Conservation (phyloP, 2,329 filamentous ascomycete species). For the Zasmidium citrigriseum region DNA sequence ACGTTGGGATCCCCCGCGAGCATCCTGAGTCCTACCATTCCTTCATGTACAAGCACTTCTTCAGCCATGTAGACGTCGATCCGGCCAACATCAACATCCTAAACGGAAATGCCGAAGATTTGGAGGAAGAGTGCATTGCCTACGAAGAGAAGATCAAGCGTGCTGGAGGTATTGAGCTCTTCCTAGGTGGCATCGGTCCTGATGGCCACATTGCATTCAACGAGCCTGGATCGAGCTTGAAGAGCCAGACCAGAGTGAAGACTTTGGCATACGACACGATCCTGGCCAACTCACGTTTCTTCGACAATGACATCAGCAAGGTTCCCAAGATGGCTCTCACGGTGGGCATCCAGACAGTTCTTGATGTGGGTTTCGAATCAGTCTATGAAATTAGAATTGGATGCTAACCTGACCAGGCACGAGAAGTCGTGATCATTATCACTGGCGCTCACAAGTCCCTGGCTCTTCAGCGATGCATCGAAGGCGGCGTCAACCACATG, state of each 20-base stretch:
- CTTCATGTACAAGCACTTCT: constrained; percentile 93
- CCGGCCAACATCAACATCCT: constrained; percentile 83
- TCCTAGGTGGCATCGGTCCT: constrained; percentile 80
- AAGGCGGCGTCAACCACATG: constrained; percentile 84
- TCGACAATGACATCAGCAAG: constrained; percentile 69
- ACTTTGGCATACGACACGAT: constrained; percentile 86
- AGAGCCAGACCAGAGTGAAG: constrained; percentile 79
- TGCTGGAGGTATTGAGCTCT: constrained; percentile 79
- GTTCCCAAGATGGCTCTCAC: constrained; percentile 83
- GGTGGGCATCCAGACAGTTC: constrained; percentile 79
- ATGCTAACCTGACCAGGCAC: constrained; percentile 48
- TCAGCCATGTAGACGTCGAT: constrained; percentile 79
- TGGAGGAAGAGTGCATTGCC: constrained; percentile 73
- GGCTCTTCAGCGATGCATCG: constrained; percentile 77
- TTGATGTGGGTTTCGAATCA: constrained; percentile 56
- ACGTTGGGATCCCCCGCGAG: constrained; percentile 74
- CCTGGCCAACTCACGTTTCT: constrained; percentile 82
- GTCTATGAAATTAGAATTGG: neutral
- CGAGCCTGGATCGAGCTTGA: constrained; percentile 78
- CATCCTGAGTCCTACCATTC: constrained; percentile 86
- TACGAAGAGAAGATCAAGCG: constrained; percentile 78
- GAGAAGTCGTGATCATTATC: constrained; percentile 81
- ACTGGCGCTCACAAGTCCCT: constrained; percentile 78
- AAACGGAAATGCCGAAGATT: constrained; percentile 74
- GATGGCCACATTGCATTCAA: constrained; percentile 92